Evolutionary conservation across 305 asterid species (phyloP).

Genomic region (Andrographis paniculata): DNA sequence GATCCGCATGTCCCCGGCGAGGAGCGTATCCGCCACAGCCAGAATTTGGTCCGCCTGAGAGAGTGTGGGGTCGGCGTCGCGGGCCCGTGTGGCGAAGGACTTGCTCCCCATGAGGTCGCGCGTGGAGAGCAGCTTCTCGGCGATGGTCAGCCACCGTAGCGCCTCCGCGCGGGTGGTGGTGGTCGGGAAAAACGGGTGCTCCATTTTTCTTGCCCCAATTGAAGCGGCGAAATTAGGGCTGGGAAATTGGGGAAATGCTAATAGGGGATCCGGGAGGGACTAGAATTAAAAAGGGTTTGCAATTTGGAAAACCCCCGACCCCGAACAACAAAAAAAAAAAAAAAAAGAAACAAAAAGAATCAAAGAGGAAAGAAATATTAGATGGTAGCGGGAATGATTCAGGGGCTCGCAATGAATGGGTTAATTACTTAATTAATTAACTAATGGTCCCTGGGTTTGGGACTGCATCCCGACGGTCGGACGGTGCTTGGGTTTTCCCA

Average conservation of each 20-base stretch:
- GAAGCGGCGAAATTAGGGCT: background rate
- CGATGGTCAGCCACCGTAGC: conserved; percentile 42
- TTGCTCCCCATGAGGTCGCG: conserved; percentile 38
- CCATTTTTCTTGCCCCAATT: conserved; percentile 28
- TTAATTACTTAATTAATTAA: no score
- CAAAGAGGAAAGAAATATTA: background rate
- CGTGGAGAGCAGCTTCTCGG: conserved; percentile 46
- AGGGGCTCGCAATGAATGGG: no score
- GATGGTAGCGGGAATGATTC: background rate
- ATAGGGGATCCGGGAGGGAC: background rate
- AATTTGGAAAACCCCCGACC: no score
- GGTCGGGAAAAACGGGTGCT: conserved; percentile 41
- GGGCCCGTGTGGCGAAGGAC: conserved; percentile 9
- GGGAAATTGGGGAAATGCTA: background rate
- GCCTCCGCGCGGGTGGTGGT: conserved; percentile 47
- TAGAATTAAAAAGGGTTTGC: conserved; percentile 18
- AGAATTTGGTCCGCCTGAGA: background rate
- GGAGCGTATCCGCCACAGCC: conserved; percentile 6
- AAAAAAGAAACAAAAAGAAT: no score
- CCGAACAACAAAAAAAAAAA: no score
- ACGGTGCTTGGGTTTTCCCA: no score
- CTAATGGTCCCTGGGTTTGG: no score
- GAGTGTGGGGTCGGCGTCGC: conserved; percentile 7
- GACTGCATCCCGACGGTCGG: no score
- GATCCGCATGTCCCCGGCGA: conserved; percentile 6